phyloP scores from a whole-genome alignment of 768 basidiomycete species.

The Tulasnella sp. region DNA sequence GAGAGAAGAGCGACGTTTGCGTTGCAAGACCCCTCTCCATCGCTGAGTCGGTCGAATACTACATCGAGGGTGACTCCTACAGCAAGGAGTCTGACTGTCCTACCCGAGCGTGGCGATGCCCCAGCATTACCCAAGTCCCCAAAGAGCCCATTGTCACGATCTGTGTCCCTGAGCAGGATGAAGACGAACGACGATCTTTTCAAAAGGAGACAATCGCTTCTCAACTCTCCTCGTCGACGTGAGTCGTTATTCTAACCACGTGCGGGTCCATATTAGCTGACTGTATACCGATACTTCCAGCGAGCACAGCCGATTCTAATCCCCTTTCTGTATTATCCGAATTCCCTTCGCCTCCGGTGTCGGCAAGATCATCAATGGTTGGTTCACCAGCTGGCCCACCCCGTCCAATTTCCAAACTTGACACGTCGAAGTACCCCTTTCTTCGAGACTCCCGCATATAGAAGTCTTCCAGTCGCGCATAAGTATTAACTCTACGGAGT shows the following conservation, averaged over 20 bases:
- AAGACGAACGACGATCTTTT: constrained; percentile 22
- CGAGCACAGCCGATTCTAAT: not conserved
- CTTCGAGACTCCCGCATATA: not conserved
- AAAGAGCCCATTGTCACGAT: not conserved
- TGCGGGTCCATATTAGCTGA: not conserved
- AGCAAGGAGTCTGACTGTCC: not conserved
- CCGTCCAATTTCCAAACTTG: constrained; percentile 23
- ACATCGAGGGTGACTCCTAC: not conserved
- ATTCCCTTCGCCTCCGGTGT: constrained; percentile 2
- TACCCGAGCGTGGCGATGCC: not conserved
- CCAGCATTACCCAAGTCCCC: not conserved
- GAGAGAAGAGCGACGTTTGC: constrained; percentile 7
- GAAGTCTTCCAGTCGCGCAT: not conserved
- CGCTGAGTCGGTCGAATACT: not conserved
- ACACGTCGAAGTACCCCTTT: constrained; percentile 20
- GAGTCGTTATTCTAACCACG: not conserved
- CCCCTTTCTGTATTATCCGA: not conserved
- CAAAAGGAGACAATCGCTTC: constrained; percentile 16
- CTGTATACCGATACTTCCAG: not conserved
- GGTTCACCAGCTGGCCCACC: not conserved
- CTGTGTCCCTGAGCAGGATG: not conserved
- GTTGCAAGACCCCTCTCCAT: not conserved
- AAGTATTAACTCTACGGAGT: not conserved
- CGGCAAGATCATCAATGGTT: not conserved
- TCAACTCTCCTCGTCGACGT: constrained; percentile 2